Conservation (phyloP, 495 filamentous ascomycete genomes). For the Aspergillus ostianus region DNA sequence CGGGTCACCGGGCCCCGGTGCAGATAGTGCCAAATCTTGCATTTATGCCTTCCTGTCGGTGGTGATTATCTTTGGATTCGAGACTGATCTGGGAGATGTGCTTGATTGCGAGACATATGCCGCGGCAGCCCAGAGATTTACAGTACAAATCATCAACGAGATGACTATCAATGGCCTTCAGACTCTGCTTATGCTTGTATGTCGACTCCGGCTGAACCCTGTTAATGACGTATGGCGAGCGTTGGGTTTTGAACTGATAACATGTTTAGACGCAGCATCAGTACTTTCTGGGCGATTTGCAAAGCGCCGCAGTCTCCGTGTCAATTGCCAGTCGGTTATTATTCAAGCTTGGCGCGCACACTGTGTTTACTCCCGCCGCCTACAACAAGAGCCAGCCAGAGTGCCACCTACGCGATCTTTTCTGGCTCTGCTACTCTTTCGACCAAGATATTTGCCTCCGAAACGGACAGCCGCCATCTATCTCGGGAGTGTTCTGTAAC, state of each 20-base stretch:
- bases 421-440: constrained; percentile 43
- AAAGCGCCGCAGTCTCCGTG: constrained; percentile 12
- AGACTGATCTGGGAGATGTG: constrained; percentile 6
- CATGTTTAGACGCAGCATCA: constrained; percentile 13
- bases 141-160: constrained; percentile 12
- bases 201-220: neutral
- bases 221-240: no score
- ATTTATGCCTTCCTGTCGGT: constrained; percentile 19
- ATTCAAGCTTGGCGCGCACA: constrained; percentile 18
- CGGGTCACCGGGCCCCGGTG: neutral
- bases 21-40: constrained; percentile 19
- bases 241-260: neutral
- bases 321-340: constrained; percentile 20
- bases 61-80: constrained; percentile 17
- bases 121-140: constrained; percentile 8
- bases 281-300: constrained; percentile 22
- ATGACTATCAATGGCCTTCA: constrained; percentile 18
- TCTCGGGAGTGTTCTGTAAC: constrained; percentile 38
- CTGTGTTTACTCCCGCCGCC: neutral
- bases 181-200: constrained; percentile 19
- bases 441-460: constrained; percentile 42
- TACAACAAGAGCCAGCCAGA: constrained; percentile 8
- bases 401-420: constrained; percentile 35
- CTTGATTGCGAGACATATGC: constrained; percentile 19
- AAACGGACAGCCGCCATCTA: constrained; percentile 38